A percentile compares a stretch with the other conserved stretches of the same genome.
phyloP scores from a whole-genome alignment of 352 stramenopile genomes.

The Sclerospora graminicola region DNA sequence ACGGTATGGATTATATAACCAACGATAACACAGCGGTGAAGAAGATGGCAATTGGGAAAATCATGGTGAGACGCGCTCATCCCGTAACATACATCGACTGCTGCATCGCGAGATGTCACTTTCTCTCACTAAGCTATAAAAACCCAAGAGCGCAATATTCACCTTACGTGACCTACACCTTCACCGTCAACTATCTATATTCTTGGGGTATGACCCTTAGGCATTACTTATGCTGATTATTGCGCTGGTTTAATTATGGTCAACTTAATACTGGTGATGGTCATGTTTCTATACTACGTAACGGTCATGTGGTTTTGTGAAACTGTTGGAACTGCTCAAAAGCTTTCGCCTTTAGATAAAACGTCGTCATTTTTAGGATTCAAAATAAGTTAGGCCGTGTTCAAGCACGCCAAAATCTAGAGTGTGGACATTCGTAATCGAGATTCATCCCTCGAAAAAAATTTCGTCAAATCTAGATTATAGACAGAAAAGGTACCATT shows the following conservation, averaged over 20 bases:
- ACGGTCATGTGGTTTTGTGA: conserved; percentile 88
- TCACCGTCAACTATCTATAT: conserved; percentile 92
- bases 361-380: too few relatives aligned
- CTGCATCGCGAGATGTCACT: conserved; percentile 52
- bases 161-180: conserved; percentile 72
- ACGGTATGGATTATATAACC: too few relatives aligned
- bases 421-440: too few relatives aligned
- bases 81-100: conserved; percentile 52
- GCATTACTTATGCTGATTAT: conserved; percentile 84
- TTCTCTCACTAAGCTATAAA: conserved; percentile 25
- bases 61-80: conserved; percentile 63
- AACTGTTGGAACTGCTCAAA: conserved; percentile 47
- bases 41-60: conserved; percentile 50
- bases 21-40: conserved; percentile 65
- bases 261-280: conserved; percentile 62
- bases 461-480: too few relatives aligned
- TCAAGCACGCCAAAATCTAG: too few relatives aligned
- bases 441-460: too few relatives aligned
- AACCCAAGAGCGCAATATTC: conserved; percentile 35
- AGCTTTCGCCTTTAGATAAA: conserved; percentile 28
- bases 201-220: conserved; percentile 83
- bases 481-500: too few relatives aligned
- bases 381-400: too few relatives aligned
- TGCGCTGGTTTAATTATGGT: conserved; percentile 65
- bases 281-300: conserved; percentile 75